A percentile compares a stretch with the other conserved stretches of the same genome.
Conservation (phyloP, 2,329 filamentous ascomycete species). For the Cordyceps pruinosa region DNA sequence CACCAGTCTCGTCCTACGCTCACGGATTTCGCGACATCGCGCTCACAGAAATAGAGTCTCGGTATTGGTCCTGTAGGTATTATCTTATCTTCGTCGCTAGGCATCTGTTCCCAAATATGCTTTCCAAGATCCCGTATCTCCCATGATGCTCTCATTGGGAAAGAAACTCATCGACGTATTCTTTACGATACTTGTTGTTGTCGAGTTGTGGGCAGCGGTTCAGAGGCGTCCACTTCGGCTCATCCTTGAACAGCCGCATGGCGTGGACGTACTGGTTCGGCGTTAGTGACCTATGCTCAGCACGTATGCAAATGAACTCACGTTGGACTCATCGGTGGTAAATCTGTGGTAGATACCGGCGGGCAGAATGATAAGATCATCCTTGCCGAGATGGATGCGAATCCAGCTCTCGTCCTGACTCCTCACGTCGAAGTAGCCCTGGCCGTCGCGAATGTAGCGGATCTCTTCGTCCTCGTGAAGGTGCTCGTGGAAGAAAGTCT, state of each 20-base stretch:
- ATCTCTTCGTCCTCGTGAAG: constrained; percentile 99
- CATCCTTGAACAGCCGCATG: constrained; percentile 95
- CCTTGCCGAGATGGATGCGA: constrained; percentile 73
- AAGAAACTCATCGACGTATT: constrained; percentile 57
- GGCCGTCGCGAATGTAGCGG: constrained; percentile 80
- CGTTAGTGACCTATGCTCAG: constrained; percentile 3
- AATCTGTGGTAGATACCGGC: constrained; percentile 97
- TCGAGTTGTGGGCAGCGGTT: constrained; percentile 76
- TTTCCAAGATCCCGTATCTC: background rate
- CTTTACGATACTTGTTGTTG: constrained; percentile 67
- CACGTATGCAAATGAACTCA: constrained; percentile 47
- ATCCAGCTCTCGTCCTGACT: constrained; percentile 82
- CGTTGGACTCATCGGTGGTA: constrained; percentile 86
- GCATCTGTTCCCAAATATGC: background rate
- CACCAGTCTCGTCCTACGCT: background rate
- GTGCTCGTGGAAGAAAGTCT: constrained; percentile 90
- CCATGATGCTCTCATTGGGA: constrained; percentile 15
- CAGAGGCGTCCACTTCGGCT: constrained; percentile 95
- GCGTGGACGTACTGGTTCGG: constrained; percentile 78
- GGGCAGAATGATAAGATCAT: constrained; percentile 87
- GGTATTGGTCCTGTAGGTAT: background rate
- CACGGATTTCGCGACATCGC: background rate
- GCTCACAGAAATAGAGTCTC: background rate
- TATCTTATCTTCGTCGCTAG: background rate
- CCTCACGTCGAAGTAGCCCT: constrained; percentile 89